Percentiles rank a stretch among this genome's conserved stretches.
Conservation (phyloP, 768 basidiomycete genomes). For the Lentinula edodes region DNA sequence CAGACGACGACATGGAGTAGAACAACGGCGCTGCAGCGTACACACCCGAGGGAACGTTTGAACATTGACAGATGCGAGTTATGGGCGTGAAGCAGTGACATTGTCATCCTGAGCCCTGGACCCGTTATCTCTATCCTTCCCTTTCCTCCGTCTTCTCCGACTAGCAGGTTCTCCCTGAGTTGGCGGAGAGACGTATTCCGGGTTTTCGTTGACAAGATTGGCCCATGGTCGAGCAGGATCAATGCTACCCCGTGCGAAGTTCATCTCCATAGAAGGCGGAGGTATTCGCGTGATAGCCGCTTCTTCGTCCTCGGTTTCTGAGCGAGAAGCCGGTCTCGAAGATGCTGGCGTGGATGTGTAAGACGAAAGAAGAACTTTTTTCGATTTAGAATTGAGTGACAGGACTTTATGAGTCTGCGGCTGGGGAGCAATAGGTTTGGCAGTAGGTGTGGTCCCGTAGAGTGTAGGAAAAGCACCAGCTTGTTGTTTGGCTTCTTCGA, state of each 20-base stretch:
- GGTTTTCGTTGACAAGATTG: slow-evolving; percentile 26
- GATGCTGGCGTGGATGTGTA: slow-evolving; percentile 30
- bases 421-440: slow-evolving; percentile 15
- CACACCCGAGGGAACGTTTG: no score
- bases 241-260: slow-evolving; percentile 21
- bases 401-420: slow-evolving; percentile 51
- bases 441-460: slow-evolving; percentile 11
- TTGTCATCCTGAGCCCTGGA: neutral
- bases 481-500: slow-evolving; percentile 42
- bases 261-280: slow-evolving; percentile 30
- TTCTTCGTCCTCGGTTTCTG: slow-evolving; percentile 26
- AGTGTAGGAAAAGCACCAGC: slow-evolving; percentile 63
- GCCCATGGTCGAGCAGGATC: slow-evolving; percentile 36
- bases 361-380: slow-evolving; percentile 48
- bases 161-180: neutral
- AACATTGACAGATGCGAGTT: neutral
- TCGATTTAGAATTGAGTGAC: slow-evolving; percentile 49
- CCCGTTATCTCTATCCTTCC: neutral
- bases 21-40: no score
- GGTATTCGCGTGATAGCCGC: slow-evolving; percentile 34
- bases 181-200: slow-evolving; percentile 7
- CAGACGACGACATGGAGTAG: no score
- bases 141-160: neutral
- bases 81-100: neutral
- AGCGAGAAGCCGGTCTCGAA: slow-evolving; percentile 29